phyloP scores from a whole-genome alignment of 768 basidiomycete genomes.

The Phlebiopsis flavidoalba region DNA sequence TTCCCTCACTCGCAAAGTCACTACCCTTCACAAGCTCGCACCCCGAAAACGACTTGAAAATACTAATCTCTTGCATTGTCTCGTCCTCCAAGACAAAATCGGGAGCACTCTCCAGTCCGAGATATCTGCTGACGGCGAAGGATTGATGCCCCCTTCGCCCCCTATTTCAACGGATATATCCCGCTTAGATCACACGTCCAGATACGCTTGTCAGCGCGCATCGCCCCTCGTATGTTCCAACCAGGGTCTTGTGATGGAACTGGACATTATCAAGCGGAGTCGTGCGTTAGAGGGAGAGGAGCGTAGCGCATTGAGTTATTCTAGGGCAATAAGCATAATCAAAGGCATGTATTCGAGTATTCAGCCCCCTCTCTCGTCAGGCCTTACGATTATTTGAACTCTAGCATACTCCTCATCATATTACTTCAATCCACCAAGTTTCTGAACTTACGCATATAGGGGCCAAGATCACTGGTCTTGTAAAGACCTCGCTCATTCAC shows the following conservation, averaged over 20 bases:
- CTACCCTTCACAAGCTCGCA: not conserved
- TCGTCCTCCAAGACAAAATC: not conserved
- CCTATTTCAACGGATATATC: constrained; percentile 14
- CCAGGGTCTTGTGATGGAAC: constrained; percentile 52
- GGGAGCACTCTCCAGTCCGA: not conserved
- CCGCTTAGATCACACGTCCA: constrained; percentile 28
- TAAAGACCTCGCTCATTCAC: constrained; percentile 7
- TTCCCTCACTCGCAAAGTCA: not conserved
- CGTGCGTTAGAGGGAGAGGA: constrained; percentile 65
- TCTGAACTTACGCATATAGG: constrained; percentile 33
- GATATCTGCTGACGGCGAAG: constrained; percentile 13
- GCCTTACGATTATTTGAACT: not conserved
- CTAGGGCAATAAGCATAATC: constrained; percentile 62
- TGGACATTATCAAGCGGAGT: constrained; percentile 51
- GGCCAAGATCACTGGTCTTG: constrained; percentile 30
- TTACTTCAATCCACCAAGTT: constrained; percentile 24
- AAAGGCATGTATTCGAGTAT: constrained; percentile 14
- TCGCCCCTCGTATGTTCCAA: constrained; percentile 69
- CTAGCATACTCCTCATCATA: constrained; percentile 29
- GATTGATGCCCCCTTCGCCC: constrained; percentile 18
- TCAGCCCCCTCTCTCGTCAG: not conserved
- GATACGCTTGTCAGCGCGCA: constrained; percentile 56
- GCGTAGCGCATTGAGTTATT: constrained; percentile 66
- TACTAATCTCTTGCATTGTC: not conserved
- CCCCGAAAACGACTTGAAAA: too few relatives aligned